These are phyloP conservation scores for barrel medic (Medicago truncatula) DNA, from an alignment of 306 rosid genomes.

Conservation along the genomic window DNA sequence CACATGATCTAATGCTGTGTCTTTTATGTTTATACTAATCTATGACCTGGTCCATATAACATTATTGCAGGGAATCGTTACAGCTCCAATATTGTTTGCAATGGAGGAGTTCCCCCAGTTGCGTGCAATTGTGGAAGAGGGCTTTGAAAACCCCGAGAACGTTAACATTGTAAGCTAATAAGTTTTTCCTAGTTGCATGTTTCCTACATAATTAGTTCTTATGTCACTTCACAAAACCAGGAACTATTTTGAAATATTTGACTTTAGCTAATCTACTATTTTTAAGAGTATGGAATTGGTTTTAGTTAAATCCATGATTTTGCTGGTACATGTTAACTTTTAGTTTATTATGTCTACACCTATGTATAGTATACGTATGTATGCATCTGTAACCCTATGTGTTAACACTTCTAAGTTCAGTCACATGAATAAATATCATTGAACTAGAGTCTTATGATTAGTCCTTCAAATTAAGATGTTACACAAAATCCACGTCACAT, in stretches of 20 bases:
- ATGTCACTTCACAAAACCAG: conserved; percentile 7
- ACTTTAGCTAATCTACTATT: conserved; percentile 9
- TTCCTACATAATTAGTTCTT: conserved; percentile 24
- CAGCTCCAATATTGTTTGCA: conserved; percentile 94
- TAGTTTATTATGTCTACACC: neutral
- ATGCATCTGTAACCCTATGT: neutral
- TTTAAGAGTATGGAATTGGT: conserved; percentile 12
- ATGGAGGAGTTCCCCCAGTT: conserved; percentile 95
- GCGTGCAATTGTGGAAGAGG: conserved; percentile 68
- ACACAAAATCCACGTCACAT: conserved; percentile 16
- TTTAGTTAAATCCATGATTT: neutral
- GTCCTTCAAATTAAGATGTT: conserved; percentile 11
- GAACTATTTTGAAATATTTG: neutral
- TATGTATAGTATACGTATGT: neutral
- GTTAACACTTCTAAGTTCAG: neutral
- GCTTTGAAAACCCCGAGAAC: conserved; percentile 80
- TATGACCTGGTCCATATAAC: conserved; percentile 23
- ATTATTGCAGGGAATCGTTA: conserved; percentile 78
- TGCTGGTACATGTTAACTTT: conserved; percentile 7
- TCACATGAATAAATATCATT: conserved; percentile 8
- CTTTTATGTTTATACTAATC: conserved; percentile 1
- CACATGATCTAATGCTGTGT: neutral
- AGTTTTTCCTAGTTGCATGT: conserved; percentile 32
- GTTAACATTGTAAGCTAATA: conserved; percentile 72
- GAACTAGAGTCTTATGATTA: conserved; percentile 9